These are phyloP conservation scores for Umbelopsis sp. DNA, from an alignment of 192 early-diverging fungal genomes.

Conservation along the genomic window DNA sequence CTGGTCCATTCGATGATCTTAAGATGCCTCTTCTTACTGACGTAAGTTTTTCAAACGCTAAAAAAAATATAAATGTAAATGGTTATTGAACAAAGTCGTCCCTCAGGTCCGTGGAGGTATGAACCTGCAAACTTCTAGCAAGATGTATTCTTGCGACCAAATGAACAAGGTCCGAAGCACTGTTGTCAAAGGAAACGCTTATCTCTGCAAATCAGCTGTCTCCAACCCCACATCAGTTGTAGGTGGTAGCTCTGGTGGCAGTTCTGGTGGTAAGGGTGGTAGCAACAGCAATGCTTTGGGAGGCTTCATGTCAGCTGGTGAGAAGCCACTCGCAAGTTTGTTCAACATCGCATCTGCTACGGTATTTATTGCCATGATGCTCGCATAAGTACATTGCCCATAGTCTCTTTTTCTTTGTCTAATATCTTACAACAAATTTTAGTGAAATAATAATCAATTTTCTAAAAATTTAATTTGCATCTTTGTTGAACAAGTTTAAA, in stretches of 20 bases:
- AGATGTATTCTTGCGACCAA: constrained; percentile 23
- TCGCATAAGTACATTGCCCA: neutral
- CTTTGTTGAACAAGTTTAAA: too few species aligned
- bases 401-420: too few species aligned
- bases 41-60: constrained; percentile 18
- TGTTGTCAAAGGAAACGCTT: constrained; percentile 31
- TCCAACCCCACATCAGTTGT: constrained; percentile 22
- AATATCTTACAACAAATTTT: too few species aligned
- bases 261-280: neutral
- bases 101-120: constrained; percentile 17
- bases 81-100: neutral
- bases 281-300: neutral
- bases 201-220: constrained; percentile 26
- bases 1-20: constrained; percentile 63
- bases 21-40: constrained; percentile 44
- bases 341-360: neutral
- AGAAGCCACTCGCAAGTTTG: neutral
- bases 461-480: too few species aligned
- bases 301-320: neutral
- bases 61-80: neutral
- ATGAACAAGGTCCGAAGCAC: constrained; percentile 27
- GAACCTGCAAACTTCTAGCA: constrained; percentile 27
- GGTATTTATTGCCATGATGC: neutral
- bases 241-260: neutral
- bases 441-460: too few species aligned